Evolutionary conservation across 2,329 filamentous ascomycete species (phyloP), one percentile per base, ranked within the genome.

Genomic region (Cytospora piceae): DNA sequence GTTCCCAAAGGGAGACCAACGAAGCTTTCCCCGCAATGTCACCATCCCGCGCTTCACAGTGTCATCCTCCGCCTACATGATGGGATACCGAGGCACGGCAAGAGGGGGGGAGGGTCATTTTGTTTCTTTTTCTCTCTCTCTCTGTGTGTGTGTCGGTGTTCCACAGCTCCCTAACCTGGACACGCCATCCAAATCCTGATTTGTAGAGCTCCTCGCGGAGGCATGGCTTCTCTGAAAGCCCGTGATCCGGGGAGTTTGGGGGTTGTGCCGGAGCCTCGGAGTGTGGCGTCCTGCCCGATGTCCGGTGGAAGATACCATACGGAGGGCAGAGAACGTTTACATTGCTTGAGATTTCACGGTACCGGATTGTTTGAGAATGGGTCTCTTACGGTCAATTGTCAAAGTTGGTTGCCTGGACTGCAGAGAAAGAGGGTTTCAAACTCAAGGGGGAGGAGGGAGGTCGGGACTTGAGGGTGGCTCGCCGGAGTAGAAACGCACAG

Each of bases 21-120:
- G 39, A n/a, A n/a, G 15, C 39, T n/a, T 42, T 42, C 59, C 59
- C 59, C 59, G 59, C 59, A 62, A n/a, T 32, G 22, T 61, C 54
- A 17, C 37, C 37, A 39, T 29, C 17, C n/a, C 46, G n/a, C 27
- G 37, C 15, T 42, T 42, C 6, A n/a, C 20, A n/a, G 20, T 42
- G 15, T 7, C 15, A 17, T 7, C 39, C 20, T 42, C 39, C 39
- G 11, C 20, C 17, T 7, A 12, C 20, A 24, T 3, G 8, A 20
- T 20, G 42, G n/a, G 52, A 56, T 56, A 24, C 60, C 60, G 52
- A 62, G 52, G 60, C 49, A 62, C 51, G 52, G 51, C 8, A 39
- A 11, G n/a, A n/a, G n/a, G n/a, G 6, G 34, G 24, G 7, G 53
- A 34, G 20, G 24, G 46, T 34, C 34, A 14, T 24, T 24, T 56